A percentile compares a stretch with the other conserved stretches of the same genome.
Evolutionary conservation across 345 rosid genomes (phyloP).

Genomic region (Tarenaya hassleriana): DNA sequence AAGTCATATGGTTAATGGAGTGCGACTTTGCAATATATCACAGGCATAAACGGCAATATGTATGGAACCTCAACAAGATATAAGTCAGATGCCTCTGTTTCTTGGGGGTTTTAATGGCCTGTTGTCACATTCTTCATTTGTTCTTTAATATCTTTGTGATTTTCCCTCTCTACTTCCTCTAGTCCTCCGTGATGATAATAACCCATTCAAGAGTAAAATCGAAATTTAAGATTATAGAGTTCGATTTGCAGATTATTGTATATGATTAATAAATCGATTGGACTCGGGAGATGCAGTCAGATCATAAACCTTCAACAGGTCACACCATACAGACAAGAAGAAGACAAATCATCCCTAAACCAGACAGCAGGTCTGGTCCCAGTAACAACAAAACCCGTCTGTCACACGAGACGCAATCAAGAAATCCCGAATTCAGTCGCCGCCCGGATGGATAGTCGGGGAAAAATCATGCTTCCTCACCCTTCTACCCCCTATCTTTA

Average conservation of each 20-base stretch:
- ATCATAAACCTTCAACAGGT: background rate
- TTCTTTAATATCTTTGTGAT: constrained; percentile 12
- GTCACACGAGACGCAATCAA: background rate
- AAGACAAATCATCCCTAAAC: background rate
- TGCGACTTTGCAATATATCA: constrained; percentile 7
- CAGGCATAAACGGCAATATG: constrained; percentile 27
- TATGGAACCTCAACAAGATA: background rate
- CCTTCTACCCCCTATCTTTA: background rate
- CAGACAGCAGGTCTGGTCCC: constrained; percentile 1
- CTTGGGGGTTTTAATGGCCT: background rate
- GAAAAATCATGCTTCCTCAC: background rate
- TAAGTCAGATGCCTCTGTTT: too few species aligned
- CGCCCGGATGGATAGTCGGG: background rate
- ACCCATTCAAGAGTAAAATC: too few species aligned
- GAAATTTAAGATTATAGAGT: too few species aligned
- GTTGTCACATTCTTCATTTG: constrained; percentile 10
- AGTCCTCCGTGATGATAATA: too few species aligned
- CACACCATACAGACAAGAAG: constrained; percentile 2
- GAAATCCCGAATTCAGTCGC: background rate
- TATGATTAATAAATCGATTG: too few species aligned
- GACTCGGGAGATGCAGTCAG: too few species aligned
- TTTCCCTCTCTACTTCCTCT: too few species aligned
- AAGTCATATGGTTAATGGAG: background rate
- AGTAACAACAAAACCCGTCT: background rate
- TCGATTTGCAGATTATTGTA: too few species aligned